Percentiles rank a stretch among this genome's conserved stretches.
Conservation (phyloP, 768 basidiomycete species). For the Lactifluus piperatus region DNA sequence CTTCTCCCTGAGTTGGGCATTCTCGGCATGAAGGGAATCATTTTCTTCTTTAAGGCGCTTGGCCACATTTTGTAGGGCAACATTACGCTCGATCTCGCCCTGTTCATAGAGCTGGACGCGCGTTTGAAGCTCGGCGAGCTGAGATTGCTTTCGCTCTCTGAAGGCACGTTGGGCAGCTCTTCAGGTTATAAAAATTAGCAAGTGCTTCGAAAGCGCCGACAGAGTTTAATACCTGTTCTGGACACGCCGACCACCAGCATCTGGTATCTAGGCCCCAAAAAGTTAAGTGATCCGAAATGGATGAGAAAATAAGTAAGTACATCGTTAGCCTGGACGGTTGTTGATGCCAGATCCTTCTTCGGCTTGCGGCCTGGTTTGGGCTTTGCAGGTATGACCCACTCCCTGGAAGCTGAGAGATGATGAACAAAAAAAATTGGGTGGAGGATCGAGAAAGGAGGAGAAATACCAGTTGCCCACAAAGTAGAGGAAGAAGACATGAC, state of each 20-base stretch:
- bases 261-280: slow-evolving; percentile 26
- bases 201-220: slow-evolving; percentile 1
- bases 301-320: slow-evolving; percentile 30
- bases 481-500: slow-evolving; percentile 40
- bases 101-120: slow-evolving; percentile 80
- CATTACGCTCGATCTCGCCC: slow-evolving; percentile 83
- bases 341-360: slow-evolving; percentile 50
- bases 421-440: slow-evolving; percentile 1
- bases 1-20: slow-evolving; percentile 43
- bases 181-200: background rate
- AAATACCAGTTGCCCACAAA: slow-evolving; percentile 68
- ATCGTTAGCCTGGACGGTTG: slow-evolving; percentile 37
- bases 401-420: slow-evolving; percentile 58
- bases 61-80: slow-evolving; percentile 74
- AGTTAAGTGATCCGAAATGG: slow-evolving; percentile 11
- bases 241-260: slow-evolving; percentile 57
- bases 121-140: slow-evolving; percentile 80
- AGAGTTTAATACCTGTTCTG: slow-evolving; percentile 51
- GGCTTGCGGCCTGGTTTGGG: slow-evolving; percentile 85
- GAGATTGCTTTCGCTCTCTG: slow-evolving; percentile 81
- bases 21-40: slow-evolving; percentile 62
- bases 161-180: slow-evolving; percentile 88
- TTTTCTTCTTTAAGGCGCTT: slow-evolving; percentile 86
- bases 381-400: slow-evolving; percentile 82
- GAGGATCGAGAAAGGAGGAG: background rate